A percentile compares a stretch with the other conserved stretches of the same genome.
These are phyloP conservation scores for Jaapia argillacea DNA, from an alignment of 768 basidiomycete genomes.

Conservation along the genomic window DNA sequence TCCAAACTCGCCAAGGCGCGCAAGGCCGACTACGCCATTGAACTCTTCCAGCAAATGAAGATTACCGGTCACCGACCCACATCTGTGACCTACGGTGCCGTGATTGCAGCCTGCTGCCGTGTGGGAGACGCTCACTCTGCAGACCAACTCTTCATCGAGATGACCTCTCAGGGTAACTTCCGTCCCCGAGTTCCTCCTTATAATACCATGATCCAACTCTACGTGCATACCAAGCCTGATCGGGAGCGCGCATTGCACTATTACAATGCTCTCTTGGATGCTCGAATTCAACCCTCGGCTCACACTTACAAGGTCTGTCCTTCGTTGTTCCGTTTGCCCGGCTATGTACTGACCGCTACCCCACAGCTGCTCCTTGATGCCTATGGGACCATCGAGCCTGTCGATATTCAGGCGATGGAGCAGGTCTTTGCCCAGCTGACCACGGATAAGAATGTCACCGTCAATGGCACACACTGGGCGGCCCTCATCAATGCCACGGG, in stretches of 20 bases:
- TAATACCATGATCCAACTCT: conserved; percentile 99
- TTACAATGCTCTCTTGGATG: conserved; percentile 52
- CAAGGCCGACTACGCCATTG: conserved; percentile 83
- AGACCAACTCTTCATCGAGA: conserved; percentile 77
- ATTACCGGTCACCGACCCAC: conserved; percentile 46
- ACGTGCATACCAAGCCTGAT: conserved; percentile 84
- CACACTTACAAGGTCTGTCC: conserved; percentile 86
- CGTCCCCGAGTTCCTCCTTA: conserved; percentile 88
- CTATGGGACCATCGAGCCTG: conserved; percentile 78
- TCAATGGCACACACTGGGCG: conserved; percentile 65
- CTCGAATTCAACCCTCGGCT: conserved; percentile 62
- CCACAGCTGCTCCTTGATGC: conserved; percentile 77
- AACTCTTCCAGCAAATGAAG: conserved; percentile 87
- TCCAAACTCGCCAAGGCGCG: conserved; percentile 91
- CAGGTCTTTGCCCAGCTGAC: conserved; percentile 52
- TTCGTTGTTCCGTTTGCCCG: neutral
- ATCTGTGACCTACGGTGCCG: conserved; percentile 89
- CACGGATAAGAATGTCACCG: conserved; percentile 31
- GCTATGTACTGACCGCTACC: conserved; percentile 5
- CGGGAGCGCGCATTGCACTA: conserved; percentile 68
- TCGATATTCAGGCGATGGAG: conserved; percentile 67
- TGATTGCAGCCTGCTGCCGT: conserved; percentile 89
- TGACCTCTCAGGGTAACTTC: conserved; percentile 65
- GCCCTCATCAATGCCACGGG: conserved; percentile 87
- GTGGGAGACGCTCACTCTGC: conserved; percentile 84